Conservation (phyloP, 768 basidiomycete species). For the Inosperma sp. region DNA sequence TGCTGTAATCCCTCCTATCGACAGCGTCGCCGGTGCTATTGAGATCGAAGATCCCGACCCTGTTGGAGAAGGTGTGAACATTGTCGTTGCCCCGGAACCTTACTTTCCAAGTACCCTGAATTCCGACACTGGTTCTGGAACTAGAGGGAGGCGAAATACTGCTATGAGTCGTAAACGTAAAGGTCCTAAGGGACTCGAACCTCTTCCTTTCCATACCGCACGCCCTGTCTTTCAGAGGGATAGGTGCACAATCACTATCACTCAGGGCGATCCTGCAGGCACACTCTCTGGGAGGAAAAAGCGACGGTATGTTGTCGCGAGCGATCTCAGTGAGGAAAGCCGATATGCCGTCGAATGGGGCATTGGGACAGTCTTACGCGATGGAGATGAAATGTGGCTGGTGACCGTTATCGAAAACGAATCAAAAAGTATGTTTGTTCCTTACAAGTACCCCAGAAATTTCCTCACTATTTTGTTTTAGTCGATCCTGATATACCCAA, state of each 20-base stretch:
- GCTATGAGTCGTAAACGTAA: constrained; percentile 60
- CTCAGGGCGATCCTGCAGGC: constrained; percentile 74
- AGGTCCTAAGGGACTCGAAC: constrained; percentile 57
- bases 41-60: constrained; percentile 74
- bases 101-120: constrained; percentile 77
- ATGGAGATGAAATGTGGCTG: constrained; percentile 91
- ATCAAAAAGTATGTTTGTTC: constrained; percentile 59
- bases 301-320: constrained; percentile 82
- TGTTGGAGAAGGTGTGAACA: constrained; percentile 88
- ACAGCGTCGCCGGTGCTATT: constrained; percentile 30
- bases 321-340: constrained; percentile 92
- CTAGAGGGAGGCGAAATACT: constrained; percentile 41
- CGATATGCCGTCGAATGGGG: constrained; percentile 97
- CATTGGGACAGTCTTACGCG: constrained; percentile 90
- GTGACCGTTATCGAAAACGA: constrained; percentile 94
- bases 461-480: constrained; percentile 21
- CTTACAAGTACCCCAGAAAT: constrained; percentile 3
- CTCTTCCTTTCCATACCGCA: constrained; percentile 60
- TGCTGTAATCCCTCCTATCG: constrained; percentile 40
- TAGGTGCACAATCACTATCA: constrained; percentile 84
- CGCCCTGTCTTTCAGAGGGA: constrained; percentile 88
- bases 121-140: constrained; percentile 26
- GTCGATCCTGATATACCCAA: constrained; percentile 70
- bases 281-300: constrained; percentile 51
- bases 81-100: constrained; percentile 78